Conservation (phyloP, 1,284 basidiomycete genomes). For the Microbotryum intermedium region DNA sequence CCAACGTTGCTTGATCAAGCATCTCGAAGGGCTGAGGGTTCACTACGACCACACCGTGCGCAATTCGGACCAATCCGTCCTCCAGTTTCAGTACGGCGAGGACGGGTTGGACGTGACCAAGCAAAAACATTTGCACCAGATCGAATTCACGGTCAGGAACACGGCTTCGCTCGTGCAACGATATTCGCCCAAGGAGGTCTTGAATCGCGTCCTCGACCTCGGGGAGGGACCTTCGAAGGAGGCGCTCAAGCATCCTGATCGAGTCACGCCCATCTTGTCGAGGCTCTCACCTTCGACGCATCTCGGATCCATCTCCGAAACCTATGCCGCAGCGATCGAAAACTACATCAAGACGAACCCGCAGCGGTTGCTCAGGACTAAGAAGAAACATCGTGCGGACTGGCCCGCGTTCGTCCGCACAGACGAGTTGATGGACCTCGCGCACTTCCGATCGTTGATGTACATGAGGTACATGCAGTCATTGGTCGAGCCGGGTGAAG, state of each 20-base stretch:
- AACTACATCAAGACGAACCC: constrained; percentile 75
- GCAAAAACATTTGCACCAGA: constrained; percentile 55
- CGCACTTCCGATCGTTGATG: constrained; percentile 66
- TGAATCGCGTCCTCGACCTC: constrained; percentile 55
- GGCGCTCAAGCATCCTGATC: constrained; percentile 64
- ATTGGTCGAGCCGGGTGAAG: constrained; percentile 93
- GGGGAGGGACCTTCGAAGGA: constrained; percentile 80
- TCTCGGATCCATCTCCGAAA: constrained; percentile 87
- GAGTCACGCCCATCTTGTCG: constrained; percentile 64
- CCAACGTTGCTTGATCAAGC: constrained; percentile 97
- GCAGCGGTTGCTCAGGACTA: constrained; percentile 59
- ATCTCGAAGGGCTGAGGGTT: constrained; percentile 88
- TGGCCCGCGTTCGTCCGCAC: constrained; percentile 41
- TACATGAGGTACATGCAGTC: constrained; percentile 86
- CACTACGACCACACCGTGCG: constrained; percentile 99
- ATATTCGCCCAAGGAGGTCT: constrained; percentile 58
- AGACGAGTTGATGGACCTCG: constrained; percentile 49
- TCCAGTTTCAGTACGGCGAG: constrained; percentile 96
- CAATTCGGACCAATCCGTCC: constrained; percentile 82
- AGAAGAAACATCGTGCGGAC: constrained; percentile 42
- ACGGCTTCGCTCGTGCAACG: constrained; percentile 67
- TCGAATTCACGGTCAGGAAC: constrained; percentile 89
- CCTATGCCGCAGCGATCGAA: constrained; percentile 73
- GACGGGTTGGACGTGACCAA: constrained; percentile 95
- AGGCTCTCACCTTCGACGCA: constrained; percentile 68